Conservation (phyloP, 2,329 filamentous ascomycete species). For the Pleomassaria siparia region DNA sequence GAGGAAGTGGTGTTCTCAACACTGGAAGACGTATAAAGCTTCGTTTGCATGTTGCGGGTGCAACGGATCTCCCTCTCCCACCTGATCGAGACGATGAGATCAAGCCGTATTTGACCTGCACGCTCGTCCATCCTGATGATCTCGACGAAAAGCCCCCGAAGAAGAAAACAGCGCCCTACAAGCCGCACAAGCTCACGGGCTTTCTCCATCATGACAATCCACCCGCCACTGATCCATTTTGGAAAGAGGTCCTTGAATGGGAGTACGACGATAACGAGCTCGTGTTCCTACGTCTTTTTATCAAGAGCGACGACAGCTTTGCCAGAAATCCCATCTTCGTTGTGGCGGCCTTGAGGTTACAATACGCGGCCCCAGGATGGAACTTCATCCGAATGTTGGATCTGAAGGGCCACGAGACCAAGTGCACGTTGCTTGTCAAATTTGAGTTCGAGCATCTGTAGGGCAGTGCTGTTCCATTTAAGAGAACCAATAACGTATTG, state of each 20-base stretch:
- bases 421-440: constrained; percentile 62
- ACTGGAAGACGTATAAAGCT: constrained; percentile 54
- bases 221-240: constrained; percentile 62
- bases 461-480: background rate
- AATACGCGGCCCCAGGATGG: constrained; percentile 62
- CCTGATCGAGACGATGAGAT: constrained; percentile 53
- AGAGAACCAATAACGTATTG: background rate
- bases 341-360: constrained; percentile 61
- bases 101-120: constrained; percentile 67
- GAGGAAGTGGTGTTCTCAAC: constrained; percentile 55
- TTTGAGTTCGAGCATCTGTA: constrained; percentile 53
- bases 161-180: constrained; percentile 63
- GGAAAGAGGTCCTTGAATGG: constrained; percentile 68
- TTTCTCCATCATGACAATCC: constrained; percentile 61
- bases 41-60: constrained; percentile 62
- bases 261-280: constrained; percentile 68
- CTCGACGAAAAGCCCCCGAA: constrained; percentile 55
- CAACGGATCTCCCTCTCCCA: constrained; percentile 61
- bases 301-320: constrained; percentile 69
- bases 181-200: constrained; percentile 60
- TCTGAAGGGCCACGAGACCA: constrained; percentile 64
- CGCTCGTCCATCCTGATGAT: constrained; percentile 61
- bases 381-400: constrained; percentile 66
- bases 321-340: constrained; percentile 63
- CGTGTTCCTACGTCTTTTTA: constrained; percentile 63